Evolutionary conservation across 2,329 filamentous ascomycete species (phyloP), one percentile per base, ranked within the genome.

Genomic region (Ophiocordyceps camponoti-rufipedis): DNA sequence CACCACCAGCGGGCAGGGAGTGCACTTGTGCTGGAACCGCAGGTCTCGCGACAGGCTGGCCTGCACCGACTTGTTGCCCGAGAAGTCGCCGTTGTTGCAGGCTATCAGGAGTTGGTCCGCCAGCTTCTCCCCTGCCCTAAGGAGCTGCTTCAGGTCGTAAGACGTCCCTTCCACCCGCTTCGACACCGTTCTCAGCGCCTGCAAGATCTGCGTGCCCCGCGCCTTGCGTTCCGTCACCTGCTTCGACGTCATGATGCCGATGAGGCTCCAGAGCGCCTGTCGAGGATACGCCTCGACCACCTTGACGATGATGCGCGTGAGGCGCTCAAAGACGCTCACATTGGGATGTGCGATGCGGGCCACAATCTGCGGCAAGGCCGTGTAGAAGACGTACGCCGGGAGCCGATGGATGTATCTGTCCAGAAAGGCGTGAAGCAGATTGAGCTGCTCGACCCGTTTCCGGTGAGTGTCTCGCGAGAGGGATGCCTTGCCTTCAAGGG

Each of bases 281-380:
- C 85, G 85, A 0, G 91, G 89, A 60, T 95, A 84, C n/a, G 78
- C 71, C 40, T 78, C 72, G 9, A 94, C 80, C n/a, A 95, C 85
- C 58, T 85, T 89, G 49, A 82, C 67, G 46, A 98, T 87, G 52
- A 96, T 89, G 32, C 73, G 72, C 45, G 80, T 76, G 7, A 99
- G 66, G 10, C 84, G 68, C 48, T 80, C 76, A 62, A 85, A 93
- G 2, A 94, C 86, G 1, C 78, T 75, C 4, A 62, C 62, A 58
- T 94, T 85, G 1, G 82, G 78, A 63, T 98, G 91, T 42, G 84
- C 85, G 54, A 99, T 95, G 31, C 91, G 80, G n/a, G 89, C 91
- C 47, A 98, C 84, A 49, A 98, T 82, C 62, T 98, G 91, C 5
- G 91, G 84, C 40, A 99, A 69, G 6, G 89, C 71, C 2, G 81